Evolutionary conservation across 169 alveolate genomes (phyloP).

Genomic region (Cyclospora cayetanensis): DNA sequence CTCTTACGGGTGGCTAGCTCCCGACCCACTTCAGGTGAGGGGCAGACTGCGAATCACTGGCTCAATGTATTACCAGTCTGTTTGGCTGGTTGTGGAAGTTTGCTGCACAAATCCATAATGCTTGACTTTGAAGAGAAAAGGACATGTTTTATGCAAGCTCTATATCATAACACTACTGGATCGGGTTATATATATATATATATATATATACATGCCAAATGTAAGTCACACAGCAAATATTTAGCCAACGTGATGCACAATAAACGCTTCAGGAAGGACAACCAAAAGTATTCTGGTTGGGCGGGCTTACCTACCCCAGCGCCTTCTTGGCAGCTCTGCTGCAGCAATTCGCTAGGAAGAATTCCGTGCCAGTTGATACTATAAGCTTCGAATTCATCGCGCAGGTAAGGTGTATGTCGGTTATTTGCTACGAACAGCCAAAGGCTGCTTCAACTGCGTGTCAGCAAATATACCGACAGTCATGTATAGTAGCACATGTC

Average conservation of each 20-base stretch:
- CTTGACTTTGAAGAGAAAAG: too few relatives aligned
- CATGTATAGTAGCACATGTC: background rate
- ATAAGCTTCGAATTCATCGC: constrained; percentile 85
- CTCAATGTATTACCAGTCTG: too few relatives aligned
- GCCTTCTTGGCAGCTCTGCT: constrained; percentile 94
- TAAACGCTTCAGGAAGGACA: constrained; percentile 74
- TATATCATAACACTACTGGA: too few relatives aligned
- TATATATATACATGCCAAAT: too few relatives aligned
- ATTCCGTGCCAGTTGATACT: constrained; percentile 88
- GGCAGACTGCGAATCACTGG: too few relatives aligned
- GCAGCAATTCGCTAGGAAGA: constrained; percentile 87
- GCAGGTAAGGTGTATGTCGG: constrained; percentile 32
- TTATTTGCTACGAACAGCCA: background rate
- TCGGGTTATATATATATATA: too few relatives aligned
- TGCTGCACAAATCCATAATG: too few relatives aligned
- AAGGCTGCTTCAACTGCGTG: background rate
- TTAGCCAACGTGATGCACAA: background rate
- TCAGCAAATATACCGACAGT: background rate
- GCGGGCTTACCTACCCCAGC: constrained; percentile 93
- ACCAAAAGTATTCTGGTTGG: constrained; percentile 93
- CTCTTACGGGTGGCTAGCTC: too few relatives aligned
- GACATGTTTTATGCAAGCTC: too few relatives aligned
- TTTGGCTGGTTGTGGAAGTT: too few relatives aligned
- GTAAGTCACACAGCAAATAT: too few relatives aligned
- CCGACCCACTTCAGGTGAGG: too few relatives aligned